Base-by-base conservation (phyloP, 2,329 filamentous ascomycete species). In the Fusarium sp. region DNA sequence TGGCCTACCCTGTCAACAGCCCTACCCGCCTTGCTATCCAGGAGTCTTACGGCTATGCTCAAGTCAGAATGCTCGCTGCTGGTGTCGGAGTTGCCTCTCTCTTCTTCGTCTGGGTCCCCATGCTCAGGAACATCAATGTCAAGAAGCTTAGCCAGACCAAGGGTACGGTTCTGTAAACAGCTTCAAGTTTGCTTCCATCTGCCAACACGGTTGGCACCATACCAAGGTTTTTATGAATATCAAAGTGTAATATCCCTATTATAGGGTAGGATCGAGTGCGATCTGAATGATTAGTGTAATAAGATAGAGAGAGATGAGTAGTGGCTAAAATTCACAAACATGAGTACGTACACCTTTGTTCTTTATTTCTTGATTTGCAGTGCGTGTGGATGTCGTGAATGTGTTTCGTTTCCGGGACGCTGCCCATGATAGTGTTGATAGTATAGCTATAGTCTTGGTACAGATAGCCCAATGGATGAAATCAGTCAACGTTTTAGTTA, bases 11-110 rank as follows among this genome's bases (percentile, higher is more conserved):
- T 0, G 65, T 78, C 14, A 77, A 79, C 5, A 78, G 67, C 7
- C 69, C 75, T 0, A 76, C 73, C 19, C 71, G 82, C 14, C 57
- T 73, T 15, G 82, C 74, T 3, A 81, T 83, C 46, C 74, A 79
- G 27, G 51, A 72, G 42, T 79, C 81, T 1, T 84, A 84, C 53
- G 79, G 75, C 1, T 77, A 79, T 33, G 75, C 78, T 5, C 80
- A 84, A 71, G 74, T 72, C 11, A 61, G 71, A 31, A 77, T 77
- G 75, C 70, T 77, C 25, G 71, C 73, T 47, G 73, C 74, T n/a
- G 76, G 76, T 15, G 68, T 68, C 19, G 71, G 68, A 2, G 60
- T 75, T 51, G 68, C 72, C 48, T 59, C 47, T 4, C 51, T 75
- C 39, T 48, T 61, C 15, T 68, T 72, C 21, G 50, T 71, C 19